Percentiles rank a stretch among this genome's conserved stretches.
phyloP scores from a whole-genome alignment of 306 rosid species.

The Argentina anserina region DNA sequence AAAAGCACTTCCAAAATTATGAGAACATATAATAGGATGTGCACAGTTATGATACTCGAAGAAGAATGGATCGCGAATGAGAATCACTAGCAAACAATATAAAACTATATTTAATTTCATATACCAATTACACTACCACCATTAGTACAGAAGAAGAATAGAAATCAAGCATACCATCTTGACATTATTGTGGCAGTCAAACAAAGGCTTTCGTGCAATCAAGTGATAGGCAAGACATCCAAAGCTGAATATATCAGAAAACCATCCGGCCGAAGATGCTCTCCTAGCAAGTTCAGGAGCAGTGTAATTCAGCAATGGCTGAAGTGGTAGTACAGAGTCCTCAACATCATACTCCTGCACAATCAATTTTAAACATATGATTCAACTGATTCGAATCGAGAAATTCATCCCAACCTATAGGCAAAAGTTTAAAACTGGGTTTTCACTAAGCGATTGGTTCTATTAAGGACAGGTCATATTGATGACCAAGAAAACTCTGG shows the following conservation, averaged over 20 bases:
- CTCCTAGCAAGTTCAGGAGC: slow-evolving; percentile 94
- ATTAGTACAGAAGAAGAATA: slow-evolving; percentile 5
- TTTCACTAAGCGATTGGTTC: no score
- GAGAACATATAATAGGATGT: background rate
- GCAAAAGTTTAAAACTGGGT: no score
- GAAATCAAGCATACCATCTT: slow-evolving; percentile 65
- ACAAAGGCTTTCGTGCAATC: slow-evolving; percentile 76
- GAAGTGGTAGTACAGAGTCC: slow-evolving; percentile 87
- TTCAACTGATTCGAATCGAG: no score
- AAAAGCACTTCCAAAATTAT: background rate
- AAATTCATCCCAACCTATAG: no score
- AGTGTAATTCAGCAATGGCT: slow-evolving; percentile 84
- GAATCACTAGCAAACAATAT: background rate
- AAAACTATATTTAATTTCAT: background rate
- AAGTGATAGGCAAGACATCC: slow-evolving; percentile 95
- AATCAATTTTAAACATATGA: slow-evolving; percentile 12
- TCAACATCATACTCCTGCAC: slow-evolving; percentile 93
- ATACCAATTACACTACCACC: slow-evolving; percentile 1
- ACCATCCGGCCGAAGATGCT: slow-evolving; percentile 48
- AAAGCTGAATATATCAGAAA: slow-evolving; percentile 91
- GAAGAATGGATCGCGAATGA: background rate
- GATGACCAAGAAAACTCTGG: no score
- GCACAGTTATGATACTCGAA: background rate
- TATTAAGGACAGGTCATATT: no score
- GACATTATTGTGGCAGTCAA: slow-evolving; percentile 88